phyloP scores from a whole-genome alignment of 345 rosid genomes.

The Lepidium africanum region DNA sequence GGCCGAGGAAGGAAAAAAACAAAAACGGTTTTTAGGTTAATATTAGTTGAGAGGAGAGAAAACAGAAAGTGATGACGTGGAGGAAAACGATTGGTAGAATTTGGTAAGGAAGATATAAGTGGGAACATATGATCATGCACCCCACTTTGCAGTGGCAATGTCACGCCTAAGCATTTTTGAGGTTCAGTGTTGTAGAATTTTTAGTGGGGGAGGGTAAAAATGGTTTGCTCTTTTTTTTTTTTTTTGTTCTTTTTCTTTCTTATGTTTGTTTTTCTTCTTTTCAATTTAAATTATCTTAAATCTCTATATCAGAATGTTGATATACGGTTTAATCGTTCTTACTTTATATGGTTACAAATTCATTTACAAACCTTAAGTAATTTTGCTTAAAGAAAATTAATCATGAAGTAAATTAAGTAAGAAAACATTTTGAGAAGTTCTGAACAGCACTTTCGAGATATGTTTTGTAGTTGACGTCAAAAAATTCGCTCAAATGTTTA shows the following conservation, averaged over 20 bases:
- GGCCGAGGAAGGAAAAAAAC: not conserved
- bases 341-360: slow-evolving; percentile 1
- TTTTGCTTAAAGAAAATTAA: not conserved
- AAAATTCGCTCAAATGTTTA: not conserved
- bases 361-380: not conserved
- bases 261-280: not conserved
- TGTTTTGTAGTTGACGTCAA: not conserved
- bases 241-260: not conserved
- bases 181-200: slow-evolving; percentile 37
- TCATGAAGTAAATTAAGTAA: not conserved
- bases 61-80: slow-evolving; percentile 35
- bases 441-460: not conserved
- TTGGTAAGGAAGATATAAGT: slow-evolving; percentile 34
- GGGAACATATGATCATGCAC: slow-evolving; percentile 73
- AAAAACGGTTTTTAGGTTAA: slow-evolving; percentile 21
- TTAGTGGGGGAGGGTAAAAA: slow-evolving; percentile 33
- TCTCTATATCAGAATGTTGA: slow-evolving; percentile 12
- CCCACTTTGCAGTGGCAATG: slow-evolving; percentile 62
- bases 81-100: slow-evolving; percentile 38
- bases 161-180: slow-evolving; percentile 86
- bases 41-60: not conserved
- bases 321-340: slow-evolving; percentile 4
- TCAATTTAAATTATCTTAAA: not conserved
- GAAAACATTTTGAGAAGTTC: not conserved
- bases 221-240: not conserved